phyloP scores from a whole-genome alignment of 2,329 filamentous ascomycete species.

The Amauroascus verrucosus region DNA sequence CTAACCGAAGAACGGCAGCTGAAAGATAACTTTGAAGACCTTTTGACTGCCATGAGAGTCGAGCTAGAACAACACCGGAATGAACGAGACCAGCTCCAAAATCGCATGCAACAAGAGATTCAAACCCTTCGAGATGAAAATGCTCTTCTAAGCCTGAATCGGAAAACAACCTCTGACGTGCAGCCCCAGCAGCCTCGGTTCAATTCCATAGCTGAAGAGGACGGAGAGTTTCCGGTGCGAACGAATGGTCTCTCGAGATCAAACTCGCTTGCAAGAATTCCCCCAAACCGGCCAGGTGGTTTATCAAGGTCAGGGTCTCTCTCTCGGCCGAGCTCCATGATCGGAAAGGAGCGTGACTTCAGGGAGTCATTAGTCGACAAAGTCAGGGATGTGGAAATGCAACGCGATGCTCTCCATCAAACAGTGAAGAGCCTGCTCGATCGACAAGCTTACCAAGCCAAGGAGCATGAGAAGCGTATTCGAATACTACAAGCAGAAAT shows the following conservation, averaged over 20 bases:
- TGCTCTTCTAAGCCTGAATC: slow-evolving; percentile 30
- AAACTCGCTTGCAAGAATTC: slow-evolving; percentile 54
- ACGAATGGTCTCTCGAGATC: slow-evolving; percentile 52
- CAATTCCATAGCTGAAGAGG: slow-evolving; percentile 53
- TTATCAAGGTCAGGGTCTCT: slow-evolving; percentile 41
- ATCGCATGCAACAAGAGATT: slow-evolving; percentile 77
- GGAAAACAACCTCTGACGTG: slow-evolving; percentile 35
- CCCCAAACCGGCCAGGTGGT: slow-evolving; percentile 32
- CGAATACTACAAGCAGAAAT: slow-evolving; percentile 66
- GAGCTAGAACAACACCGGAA: slow-evolving; percentile 75
- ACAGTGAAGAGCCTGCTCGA: slow-evolving; percentile 77
- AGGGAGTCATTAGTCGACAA: slow-evolving; percentile 64
- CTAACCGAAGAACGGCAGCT: slow-evolving; percentile 74
- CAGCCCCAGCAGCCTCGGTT: slow-evolving; percentile 40
- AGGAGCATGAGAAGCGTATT: slow-evolving; percentile 73
- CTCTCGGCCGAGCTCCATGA: slow-evolving; percentile 48
- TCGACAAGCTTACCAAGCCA: slow-evolving; percentile 73
- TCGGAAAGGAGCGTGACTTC: slow-evolving; percentile 47
- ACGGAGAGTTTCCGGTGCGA: slow-evolving; percentile 29
- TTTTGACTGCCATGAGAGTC: slow-evolving; percentile 69
- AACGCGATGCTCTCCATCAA: slow-evolving; percentile 82
- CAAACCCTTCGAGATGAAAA: slow-evolving; percentile 50
- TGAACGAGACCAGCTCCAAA: slow-evolving; percentile 69
- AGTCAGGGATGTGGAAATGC: slow-evolving; percentile 84
- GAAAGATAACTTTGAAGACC: slow-evolving; percentile 88